Evolutionary conservation across 129 eudicot species (phyloP), one percentile per base, ranked within the genome.

Genomic region (Centrapalus pauciflorus): DNA sequence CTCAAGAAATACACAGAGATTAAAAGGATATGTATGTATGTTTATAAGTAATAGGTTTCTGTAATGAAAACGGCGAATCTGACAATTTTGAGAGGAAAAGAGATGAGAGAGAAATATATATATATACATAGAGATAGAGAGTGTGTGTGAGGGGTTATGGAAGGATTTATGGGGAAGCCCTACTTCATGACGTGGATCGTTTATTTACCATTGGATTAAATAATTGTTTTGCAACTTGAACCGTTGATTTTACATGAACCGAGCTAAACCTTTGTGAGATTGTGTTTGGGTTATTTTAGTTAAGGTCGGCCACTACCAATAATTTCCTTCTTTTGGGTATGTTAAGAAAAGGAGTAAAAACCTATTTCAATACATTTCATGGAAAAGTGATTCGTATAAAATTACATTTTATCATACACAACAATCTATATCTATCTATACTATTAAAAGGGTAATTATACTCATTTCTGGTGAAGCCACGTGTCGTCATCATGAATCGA

Each of bases 101-200:
- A 51, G 76, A 71, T 51, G 34, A 70, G 80, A 46, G 71, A 30
- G 70, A 27, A 51, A 61, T 33, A 29, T 25, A n/a, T n/a, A n/a
- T n/a, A n/a, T n/a, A n/a, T n/a, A n/a, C n/a, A n/a, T n/a, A n/a
- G n/a, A n/a, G n/a, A n/a, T n/a, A n/a, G n/a, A n/a, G n/a, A n/a
- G n/a, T n/a, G n/a, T n/a, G n/a, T n/a, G n/a, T n/a, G 52, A 69
- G 67, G 40, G 60, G 64, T 61, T 48, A 38, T 41, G 78, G 79
- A 79, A 58, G 69, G 76, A 73, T 78, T 78, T 78, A 73, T 56
- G 83, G 83, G 68, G 87, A 84, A 87, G 87, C 87, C 85, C 85
- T 76, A 80, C 65, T 69, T 70, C 23, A 71, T 79, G 81, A 85
- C 73, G 82, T 61, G 76, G 23, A 68, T 66, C 19, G 37, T 19